A percentile compares a stretch with the other conserved stretches of the same genome.
Evolutionary conservation across 208 protist genomes (phyloP).

Genomic region (Leishmania tarentolae): DNA sequence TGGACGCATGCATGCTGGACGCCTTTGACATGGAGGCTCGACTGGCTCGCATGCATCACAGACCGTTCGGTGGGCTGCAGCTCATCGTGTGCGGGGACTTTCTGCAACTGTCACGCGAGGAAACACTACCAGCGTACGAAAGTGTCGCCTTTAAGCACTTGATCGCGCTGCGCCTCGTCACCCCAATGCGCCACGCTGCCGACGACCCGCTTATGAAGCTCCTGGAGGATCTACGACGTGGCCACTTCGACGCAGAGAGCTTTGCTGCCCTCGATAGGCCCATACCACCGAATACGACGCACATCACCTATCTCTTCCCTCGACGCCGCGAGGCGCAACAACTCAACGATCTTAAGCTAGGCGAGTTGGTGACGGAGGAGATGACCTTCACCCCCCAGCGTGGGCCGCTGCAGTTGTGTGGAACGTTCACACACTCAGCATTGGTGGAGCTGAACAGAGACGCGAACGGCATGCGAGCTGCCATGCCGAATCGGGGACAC

Average conservation of each 20-base stretch:
- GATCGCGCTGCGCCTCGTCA: constrained; percentile 63
- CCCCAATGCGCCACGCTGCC: constrained; percentile 76
- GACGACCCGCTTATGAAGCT: constrained; percentile 64
- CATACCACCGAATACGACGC: constrained; percentile 41
- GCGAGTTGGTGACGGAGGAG: constrained; percentile 60
- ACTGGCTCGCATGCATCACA: constrained; percentile 58
- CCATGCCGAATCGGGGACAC: constrained; percentile 33
- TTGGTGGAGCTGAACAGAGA: constrained; percentile 43
- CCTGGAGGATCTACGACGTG: constrained; percentile 61
- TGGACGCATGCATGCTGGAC: constrained; percentile 81
- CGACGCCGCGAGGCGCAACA: constrained; percentile 68
- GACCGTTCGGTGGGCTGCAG: constrained; percentile 91
- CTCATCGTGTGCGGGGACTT: constrained; percentile 93
- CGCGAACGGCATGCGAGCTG: constrained; percentile 14
- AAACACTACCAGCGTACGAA: constrained; percentile 57
- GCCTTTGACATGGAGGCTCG: constrained; percentile 85
- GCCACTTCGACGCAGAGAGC: constrained; percentile 45
- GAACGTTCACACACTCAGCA: constrained; percentile 61
- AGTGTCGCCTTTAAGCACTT: constrained; percentile 61
- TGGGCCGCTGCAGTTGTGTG: constrained; percentile 73
- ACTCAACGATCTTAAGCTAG: constrained; percentile 78
- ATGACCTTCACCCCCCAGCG: constrained; percentile 75
- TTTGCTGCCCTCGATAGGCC: constrained; percentile 62
- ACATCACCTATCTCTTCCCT: constrained; percentile 87
- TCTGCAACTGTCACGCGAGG: constrained; percentile 78